phyloP scores from a whole-genome alignment of 768 basidiomycete species.

The Podaxis sp. region DNA sequence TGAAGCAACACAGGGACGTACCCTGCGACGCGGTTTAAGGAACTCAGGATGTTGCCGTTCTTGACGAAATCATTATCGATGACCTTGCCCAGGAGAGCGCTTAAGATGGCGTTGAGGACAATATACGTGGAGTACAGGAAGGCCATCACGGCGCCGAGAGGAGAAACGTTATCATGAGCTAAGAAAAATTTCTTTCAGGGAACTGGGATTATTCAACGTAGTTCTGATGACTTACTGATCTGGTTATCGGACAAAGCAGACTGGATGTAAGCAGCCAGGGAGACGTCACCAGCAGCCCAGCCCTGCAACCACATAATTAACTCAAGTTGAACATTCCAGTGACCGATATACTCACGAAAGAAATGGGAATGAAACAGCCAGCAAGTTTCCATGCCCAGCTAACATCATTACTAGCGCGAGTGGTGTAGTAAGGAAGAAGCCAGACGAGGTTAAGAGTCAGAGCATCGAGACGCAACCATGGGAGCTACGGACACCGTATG shows the following conservation, averaged over 20 bases:
- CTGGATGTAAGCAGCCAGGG: slow-evolving; percentile 33
- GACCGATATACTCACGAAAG: slow-evolving; percentile 19
- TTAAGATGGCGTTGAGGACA: slow-evolving; percentile 21
- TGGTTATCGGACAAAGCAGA: slow-evolving; percentile 26
- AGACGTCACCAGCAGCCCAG: slow-evolving; percentile 36
- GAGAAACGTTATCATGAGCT: slow-evolving; percentile 27
- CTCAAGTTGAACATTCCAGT: background rate
- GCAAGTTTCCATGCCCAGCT: slow-evolving; percentile 31
- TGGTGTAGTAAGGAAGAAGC: slow-evolving; percentile 27
- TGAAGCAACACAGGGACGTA: slow-evolving; percentile 10
- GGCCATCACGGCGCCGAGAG: slow-evolving; percentile 31
- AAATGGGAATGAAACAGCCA: slow-evolving; percentile 31
- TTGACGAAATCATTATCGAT: slow-evolving; percentile 26
- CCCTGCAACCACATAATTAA: slow-evolving; percentile 17
- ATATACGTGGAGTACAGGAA: slow-evolving; percentile 35
- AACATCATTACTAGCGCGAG: slow-evolving; percentile 21
- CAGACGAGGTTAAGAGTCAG: slow-evolving; percentile 29
- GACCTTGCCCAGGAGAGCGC: slow-evolving; percentile 28
- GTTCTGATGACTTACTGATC: slow-evolving; percentile 18
- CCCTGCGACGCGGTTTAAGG: slow-evolving; percentile 29
- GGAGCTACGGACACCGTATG: slow-evolving; percentile 15
- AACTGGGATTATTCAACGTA: background rate
- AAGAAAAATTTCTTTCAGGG: background rate
- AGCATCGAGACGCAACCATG: slow-evolving; percentile 30
- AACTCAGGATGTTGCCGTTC: slow-evolving; percentile 21